Base-by-base conservation (phyloP, 345 rosid genomes). In the Salix purpurea region DNA sequence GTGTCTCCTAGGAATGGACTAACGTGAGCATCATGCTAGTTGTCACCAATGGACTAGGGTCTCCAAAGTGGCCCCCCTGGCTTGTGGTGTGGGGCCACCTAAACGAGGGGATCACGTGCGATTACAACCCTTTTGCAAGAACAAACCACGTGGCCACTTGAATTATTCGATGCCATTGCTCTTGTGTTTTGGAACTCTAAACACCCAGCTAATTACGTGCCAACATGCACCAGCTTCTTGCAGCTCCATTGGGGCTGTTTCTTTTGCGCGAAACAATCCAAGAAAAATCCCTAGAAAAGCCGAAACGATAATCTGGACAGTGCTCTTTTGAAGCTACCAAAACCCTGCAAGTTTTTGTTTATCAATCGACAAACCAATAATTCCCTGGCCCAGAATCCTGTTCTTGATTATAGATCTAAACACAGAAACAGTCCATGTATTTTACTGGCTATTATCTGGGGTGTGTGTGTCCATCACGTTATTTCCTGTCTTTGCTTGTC, bases 1-100 rank as follows among this genome's bases (percentile, higher is more conserved):
- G 40, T 85, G 87, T 87, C 90, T 87, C 90, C 86, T 82, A 72
- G 84, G 86, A 76, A 77, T 87, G 87, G 89, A 86, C 74, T 78
- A 86, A 84, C 88, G 86, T 83, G 93, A 83, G 76, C 77, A 52
- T 86, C 93, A 86, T 78, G 91, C 85, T 84, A 79, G 75, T 37
- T 90, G 91, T 82, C 81, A 81, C 77, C 77, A 76, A 64, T 23
- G 36, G 73, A 73, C 69, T 28, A 30, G 50, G 50, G 76, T 75
- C 70, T 40, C 54, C 66, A 67, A 69, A 39, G 62, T 74, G 86
- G 85, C 75, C 81, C 80, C 69, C 12, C 37, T 34, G 75, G 74
- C 37, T 54, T 61, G 46, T 69, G 76, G 83, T 86, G 89, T 13
- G 50, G 88, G 85, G 82, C 77, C 88, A 77, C 40, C 40, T 66